Base-by-base conservation (phyloP, 768 basidiomycete genomes). In the Holtermannia corniformis region DNA sequence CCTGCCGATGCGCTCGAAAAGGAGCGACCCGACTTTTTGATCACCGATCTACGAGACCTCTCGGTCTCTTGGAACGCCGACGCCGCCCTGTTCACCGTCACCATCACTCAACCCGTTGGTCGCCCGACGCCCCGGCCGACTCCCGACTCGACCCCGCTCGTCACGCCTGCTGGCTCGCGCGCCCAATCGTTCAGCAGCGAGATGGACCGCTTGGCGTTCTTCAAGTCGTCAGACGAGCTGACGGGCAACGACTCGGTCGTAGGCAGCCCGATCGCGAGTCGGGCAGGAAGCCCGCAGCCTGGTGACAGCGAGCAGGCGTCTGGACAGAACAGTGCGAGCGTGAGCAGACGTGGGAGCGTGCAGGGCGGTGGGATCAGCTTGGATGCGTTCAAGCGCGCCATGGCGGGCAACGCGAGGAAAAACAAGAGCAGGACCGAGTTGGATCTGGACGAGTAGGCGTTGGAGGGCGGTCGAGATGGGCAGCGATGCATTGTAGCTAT, bases 1-100 rank as follows among this genome's bases (percentile, higher is more conserved):
- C 63, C 78, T 37, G 75, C 80, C 11, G 79, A 79, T 47, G 68
- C 67, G 41, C 77, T 95, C 52, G 72, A 73, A 44, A 68, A 68
- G 51, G 70, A 73, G 55, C 61, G 67, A 55, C 72, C 72, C 40
- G 72, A 73, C 53, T 71, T 70, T 65, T 62, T 73, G 5, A 70
- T 73, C 44, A 65, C 67, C 45, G 68, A 71, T 44, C 60, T 73
- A n/a, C 68, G 67, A 10, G 62, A 70, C 61, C 68, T 73, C 47
- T 41, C 52, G 10, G 69, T 63, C 37, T 51, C 56, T 28, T 73
- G 71, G 71, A 61, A 70, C 47, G 51, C 63, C 23, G 59, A 58
- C 7, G 61, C 61, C 56, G 58, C 65, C 13, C 60, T 56, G 19
- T 70, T 71, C 57, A 47, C 55, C 42, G 41, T 73, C 25, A 55